Percentiles rank a stretch among this genome's conserved stretches.
phyloP scores from a whole-genome alignment of 345 rosid species.

The Syzygium aqueum region DNA sequence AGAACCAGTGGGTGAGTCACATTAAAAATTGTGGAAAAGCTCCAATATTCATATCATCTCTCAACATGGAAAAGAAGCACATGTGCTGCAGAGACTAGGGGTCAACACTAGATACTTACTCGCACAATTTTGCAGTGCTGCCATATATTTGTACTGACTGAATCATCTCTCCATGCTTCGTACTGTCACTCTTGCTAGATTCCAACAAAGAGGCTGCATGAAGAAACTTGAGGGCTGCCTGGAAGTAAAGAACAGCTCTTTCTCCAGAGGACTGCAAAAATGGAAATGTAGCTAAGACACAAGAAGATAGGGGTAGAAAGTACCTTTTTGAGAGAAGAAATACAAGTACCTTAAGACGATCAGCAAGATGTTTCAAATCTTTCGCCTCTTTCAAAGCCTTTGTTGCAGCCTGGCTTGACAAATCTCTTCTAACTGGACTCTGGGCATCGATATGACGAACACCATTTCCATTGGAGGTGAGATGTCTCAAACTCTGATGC shows the following conservation, averaged over 20 bases:
- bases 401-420: constrained; percentile 51
- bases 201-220: constrained; percentile 74
- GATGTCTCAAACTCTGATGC: constrained; percentile 27
- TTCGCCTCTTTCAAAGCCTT: constrained; percentile 85
- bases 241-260: constrained; percentile 74
- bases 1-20: neutral
- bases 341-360: constrained; percentile 69
- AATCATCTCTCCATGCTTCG: constrained; percentile 62
- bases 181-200: constrained; percentile 49
- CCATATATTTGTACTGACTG: constrained; percentile 57
- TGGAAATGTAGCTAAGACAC: constrained; percentile 2
- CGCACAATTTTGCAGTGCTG: constrained; percentile 92
- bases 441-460: constrained; percentile 42
- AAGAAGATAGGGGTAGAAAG: neutral
- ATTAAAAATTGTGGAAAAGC: neutral
- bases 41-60: neutral
- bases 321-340: constrained; percentile 35
- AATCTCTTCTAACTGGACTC: constrained; percentile 69
- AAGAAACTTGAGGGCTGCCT: constrained; percentile 94
- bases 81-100: neutral
- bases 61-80: neutral
- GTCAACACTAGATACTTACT: constrained; percentile 42
- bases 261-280: constrained; percentile 66
- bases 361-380: constrained; percentile 90
- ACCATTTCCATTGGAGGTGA: constrained; percentile 43